These are phyloP conservation scores for Vaccinium corymbosum DNA, from an alignment of 148 eudicot genomes.

Conservation along the genomic window DNA sequence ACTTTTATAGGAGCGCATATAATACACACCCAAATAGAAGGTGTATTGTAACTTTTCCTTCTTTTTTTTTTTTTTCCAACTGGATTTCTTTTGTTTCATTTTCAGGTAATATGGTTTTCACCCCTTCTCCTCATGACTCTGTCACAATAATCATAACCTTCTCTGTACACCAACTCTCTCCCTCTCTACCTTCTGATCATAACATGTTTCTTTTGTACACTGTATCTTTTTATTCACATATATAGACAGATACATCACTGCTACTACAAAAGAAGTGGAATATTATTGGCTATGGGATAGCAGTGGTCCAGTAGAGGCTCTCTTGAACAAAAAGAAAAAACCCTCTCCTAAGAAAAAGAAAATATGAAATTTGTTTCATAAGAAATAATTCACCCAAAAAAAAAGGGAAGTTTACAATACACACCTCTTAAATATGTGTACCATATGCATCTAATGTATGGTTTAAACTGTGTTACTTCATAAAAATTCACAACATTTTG, in stretches of 20 bases:
- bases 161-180: slow-evolving; percentile 16
- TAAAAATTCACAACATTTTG: too few relatives aligned
- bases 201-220: neutral
- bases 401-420: too few relatives aligned
- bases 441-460: too few relatives aligned
- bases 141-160: slow-evolving; percentile 44
- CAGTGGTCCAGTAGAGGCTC: neutral
- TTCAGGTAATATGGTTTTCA: neutral
- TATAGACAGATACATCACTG: slow-evolving; percentile 17
- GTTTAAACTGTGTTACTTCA: too few relatives aligned
- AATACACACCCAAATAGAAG: too few relatives aligned
- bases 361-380: slow-evolving; percentile 19
- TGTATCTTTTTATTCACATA: slow-evolving; percentile 13
- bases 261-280: neutral
- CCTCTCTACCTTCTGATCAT: slow-evolving; percentile 20
- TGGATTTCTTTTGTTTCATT: slow-evolving; percentile 21
- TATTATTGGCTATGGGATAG: neutral
- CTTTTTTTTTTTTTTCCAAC: slow-evolving; percentile 9
- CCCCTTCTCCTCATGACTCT: slow-evolving; percentile 17
- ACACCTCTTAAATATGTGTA: too few relatives aligned
- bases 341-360: slow-evolving; percentile 7
- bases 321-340: neutral
- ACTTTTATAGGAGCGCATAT: too few relatives aligned
- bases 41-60: neutral
- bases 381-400: slow-evolving; percentile 31